Percentiles rank a stretch among this genome's conserved stretches.
These are phyloP conservation scores for Aspergillus sp. DNA, from an alignment of 2,329 filamentous ascomycete genomes.

Conservation along the genomic window DNA sequence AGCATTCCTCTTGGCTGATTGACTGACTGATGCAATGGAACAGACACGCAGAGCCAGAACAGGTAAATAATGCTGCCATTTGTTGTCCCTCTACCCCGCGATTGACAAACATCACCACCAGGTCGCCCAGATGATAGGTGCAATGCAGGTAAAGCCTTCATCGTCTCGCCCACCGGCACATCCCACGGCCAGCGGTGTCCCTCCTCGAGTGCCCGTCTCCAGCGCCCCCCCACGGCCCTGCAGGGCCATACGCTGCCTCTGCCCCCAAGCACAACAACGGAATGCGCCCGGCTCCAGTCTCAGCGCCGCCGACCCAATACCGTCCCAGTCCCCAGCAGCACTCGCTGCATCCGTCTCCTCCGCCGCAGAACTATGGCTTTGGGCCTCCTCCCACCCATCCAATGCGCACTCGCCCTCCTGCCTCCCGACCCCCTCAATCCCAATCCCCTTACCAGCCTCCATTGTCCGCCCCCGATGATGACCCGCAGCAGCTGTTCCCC, in stretches of 20 bases:
- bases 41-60: constrained; percentile 72
- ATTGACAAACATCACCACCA: constrained; percentile 22
- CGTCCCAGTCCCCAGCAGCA: constrained; percentile 15
- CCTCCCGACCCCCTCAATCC: constrained; percentile 62
- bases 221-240: constrained; percentile 15
- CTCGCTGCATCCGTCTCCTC: constrained; percentile 38
- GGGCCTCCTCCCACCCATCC: constrained; percentile 49
- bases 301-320: constrained; percentile 19
- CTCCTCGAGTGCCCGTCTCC: constrained; percentile 22
- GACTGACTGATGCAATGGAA: constrained; percentile 7
- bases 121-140: constrained; percentile 43
- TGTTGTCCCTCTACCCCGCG: not conserved
- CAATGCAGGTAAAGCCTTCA: constrained; percentile 26
- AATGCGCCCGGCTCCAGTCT: constrained; percentile 10
- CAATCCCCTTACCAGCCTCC: constrained; percentile 57
- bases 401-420: constrained; percentile 50
- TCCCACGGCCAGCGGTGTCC: constrained; percentile 15
- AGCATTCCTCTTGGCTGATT: constrained; percentile 10
- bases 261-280: constrained; percentile 13
- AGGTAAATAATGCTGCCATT: constrained; percentile 41
- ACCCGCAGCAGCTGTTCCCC: constrained; percentile 64
- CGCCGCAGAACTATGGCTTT: constrained; percentile 45
- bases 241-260: constrained; percentile 2
- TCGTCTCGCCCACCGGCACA: constrained; percentile 19
- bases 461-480: constrained; percentile 44